A percentile compares a stretch with the other conserved stretches of the same genome.
phyloP scores from a whole-genome alignment of 495 filamentous ascomycete species.

The Cryomyces minteri region DNA sequence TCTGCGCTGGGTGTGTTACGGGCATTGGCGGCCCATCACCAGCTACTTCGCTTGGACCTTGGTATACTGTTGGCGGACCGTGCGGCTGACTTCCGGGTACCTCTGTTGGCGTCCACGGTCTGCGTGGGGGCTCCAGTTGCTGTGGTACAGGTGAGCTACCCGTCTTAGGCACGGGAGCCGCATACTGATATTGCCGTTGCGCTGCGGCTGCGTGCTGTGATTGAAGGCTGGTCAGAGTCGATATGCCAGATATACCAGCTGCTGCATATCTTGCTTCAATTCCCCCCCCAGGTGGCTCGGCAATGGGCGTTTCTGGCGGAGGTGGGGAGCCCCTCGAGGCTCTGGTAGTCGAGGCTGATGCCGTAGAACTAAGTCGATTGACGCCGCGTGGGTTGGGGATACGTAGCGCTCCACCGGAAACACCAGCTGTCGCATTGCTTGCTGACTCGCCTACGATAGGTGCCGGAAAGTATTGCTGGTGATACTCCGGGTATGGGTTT shows the following conservation, averaged over 20 bases:
- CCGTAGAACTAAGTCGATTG: conserved; percentile 69
- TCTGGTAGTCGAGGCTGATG: conserved; percentile 82
- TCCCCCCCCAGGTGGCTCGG: conserved; percentile 53
- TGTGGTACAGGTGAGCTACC: conserved; percentile 20
- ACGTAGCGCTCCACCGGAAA: conserved; percentile 6
- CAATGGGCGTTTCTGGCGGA: conserved; percentile 85
- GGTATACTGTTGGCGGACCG: conserved; percentile 85
- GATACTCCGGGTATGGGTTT: conserved; percentile 34
- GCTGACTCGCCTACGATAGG: conserved; percentile 7
- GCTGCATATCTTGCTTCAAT: conserved; percentile 85
- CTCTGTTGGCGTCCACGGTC: conserved; percentile 95
- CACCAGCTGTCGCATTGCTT: conserved; percentile 1
- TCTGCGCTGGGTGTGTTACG: conserved; percentile 15
- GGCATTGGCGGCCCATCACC: not conserved
- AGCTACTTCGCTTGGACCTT: conserved; percentile 49
- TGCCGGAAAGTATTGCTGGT: conserved; percentile 52
- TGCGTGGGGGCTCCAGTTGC: conserved; percentile 30
- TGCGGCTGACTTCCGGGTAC: conserved; percentile 72
- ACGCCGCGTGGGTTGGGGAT: conserved; percentile 33
- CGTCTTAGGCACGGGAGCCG: conserved; percentile 21
- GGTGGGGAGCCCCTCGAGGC: conserved; percentile 87
- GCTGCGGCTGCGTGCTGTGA: conserved; percentile 69
- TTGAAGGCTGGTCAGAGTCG: conserved; percentile 61
- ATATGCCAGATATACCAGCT: conserved; percentile 68
- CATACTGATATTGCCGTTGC: conserved; percentile 59